These are phyloP conservation scores for Fragilariopsis cylindrus DNA, from an alignment of 108 stramenopile genomes.

Conservation along the genomic window DNA sequence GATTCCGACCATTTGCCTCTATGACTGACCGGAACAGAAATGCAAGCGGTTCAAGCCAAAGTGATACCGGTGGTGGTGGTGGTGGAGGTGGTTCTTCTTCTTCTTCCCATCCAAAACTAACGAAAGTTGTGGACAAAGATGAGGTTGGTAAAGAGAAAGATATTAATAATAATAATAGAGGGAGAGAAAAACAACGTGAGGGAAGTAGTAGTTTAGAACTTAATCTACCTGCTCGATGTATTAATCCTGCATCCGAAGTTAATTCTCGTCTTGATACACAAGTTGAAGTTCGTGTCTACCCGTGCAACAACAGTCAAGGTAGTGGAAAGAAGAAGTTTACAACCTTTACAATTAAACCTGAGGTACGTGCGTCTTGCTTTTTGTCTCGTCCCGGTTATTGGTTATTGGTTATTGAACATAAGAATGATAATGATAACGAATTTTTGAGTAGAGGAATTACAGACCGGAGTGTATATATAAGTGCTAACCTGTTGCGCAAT, in stretches of 20 bases:
- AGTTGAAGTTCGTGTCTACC: constrained; percentile 86
- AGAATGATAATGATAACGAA: too few species aligned
- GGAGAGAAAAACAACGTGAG: constrained; percentile 26
- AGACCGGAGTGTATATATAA: too few species aligned
- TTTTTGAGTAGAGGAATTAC: too few species aligned
- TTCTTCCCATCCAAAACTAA: not conserved
- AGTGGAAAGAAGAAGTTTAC: constrained; percentile 67
- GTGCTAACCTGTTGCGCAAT: too few species aligned
- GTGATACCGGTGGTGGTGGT: not conserved
- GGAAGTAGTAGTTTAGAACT: constrained; percentile 21
- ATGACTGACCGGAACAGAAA: not conserved
- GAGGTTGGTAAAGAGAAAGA: too few species aligned
- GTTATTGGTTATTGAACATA: too few species aligned
- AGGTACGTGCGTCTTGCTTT: constrained; percentile 43
- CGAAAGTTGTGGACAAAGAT: not conserved
- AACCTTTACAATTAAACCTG: constrained; percentile 82
- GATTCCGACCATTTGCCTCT: not conserved
- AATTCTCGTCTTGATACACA: constrained; percentile 84
- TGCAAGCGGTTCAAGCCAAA: not conserved
- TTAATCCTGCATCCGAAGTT: constrained; percentile 82
- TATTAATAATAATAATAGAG: constrained; percentile 2
- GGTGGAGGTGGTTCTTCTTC: too few species aligned
- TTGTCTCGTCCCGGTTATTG: not conserved
- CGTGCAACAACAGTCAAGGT: constrained; percentile 79
- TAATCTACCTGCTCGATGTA: constrained; percentile 47